Evolutionary conservation across 1,284 basidiomycete genomes (phyloP), one percentile per base, ranked within the genome.

Genomic region (Laetiporus sulphureus): DNA sequence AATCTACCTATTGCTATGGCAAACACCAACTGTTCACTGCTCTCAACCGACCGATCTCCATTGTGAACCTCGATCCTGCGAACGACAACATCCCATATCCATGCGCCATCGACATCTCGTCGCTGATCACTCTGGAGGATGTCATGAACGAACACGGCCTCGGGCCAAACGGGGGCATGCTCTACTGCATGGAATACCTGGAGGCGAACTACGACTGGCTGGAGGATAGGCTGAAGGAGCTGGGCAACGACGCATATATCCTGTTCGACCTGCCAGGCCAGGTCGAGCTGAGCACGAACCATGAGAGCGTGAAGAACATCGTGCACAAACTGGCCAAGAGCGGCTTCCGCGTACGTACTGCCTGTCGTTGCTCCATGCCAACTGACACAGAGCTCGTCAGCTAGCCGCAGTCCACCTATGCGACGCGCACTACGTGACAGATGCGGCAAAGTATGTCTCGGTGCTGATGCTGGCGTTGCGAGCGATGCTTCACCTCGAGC

Each of bases 161-260:
- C 0, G 96, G 96, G 0, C 96, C 96, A 0, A 99, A 99, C 53
- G 96, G 96, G 4, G 95, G 83, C 2, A 93, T 98, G 84, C 69
- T 99, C 13, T 99, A 94, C 60, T 95, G 92, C 61, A 89, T 98
- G 74, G 96, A 99, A 61, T 98, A 98, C 61, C 77, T 99, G 18
- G 94, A 99, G 57, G 82, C 77, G 19, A 98, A 99, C 63, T 79
- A 87, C 53, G 94, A 98, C 62, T 99, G 96, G 96, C 74, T 99
- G 19, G 82, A 92, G 57, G 74, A 73, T 25, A 65, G 80, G 35
- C 64, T 98, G 53, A 73, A 73, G 42, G 76, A 76, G 54, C 65
- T 91, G 1, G 82, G 79, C 4, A 64, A 72, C 33, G 83, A 88
- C 42, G 73, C 79, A 36, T 98, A 96, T 65, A 77, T 99, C 35